Evolutionary conservation across 768 basidiomycete species (phyloP).

Genomic region (Roridomyces roridus): DNA sequence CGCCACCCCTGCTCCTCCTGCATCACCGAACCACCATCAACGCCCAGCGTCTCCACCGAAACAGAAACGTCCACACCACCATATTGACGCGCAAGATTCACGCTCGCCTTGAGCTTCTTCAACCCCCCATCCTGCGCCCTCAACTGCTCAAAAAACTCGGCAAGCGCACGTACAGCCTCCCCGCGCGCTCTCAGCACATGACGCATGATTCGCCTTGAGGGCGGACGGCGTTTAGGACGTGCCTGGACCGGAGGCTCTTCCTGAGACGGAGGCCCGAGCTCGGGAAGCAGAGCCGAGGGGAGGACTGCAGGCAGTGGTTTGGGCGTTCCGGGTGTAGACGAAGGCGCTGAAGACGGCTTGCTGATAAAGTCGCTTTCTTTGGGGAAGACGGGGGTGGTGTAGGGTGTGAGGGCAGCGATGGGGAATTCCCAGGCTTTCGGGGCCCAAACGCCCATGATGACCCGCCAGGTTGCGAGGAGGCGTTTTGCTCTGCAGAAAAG

Average conservation of each 20-base stretch:
- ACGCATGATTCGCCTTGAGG: constrained; percentile 84
- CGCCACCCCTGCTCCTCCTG: constrained; percentile 58
- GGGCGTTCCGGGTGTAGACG: constrained; percentile 28
- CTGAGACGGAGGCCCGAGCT: constrained; percentile 10
- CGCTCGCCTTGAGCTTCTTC: constrained; percentile 51
- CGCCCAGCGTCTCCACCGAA: constrained; percentile 30
- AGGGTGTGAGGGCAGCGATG: constrained; percentile 72
- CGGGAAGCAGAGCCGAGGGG: constrained; percentile 32
- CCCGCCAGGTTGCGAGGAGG: constrained; percentile 91
- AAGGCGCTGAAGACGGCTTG: constrained; percentile 33
- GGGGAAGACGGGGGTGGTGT: constrained; percentile 69
- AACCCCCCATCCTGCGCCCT: constrained; percentile 35
- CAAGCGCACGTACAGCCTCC: constrained; percentile 80
- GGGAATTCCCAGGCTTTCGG: constrained; percentile 86
- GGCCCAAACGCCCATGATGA: constrained; percentile 94
- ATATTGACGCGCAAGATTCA: constrained; percentile 54
- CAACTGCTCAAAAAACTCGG: constrained; percentile 72
- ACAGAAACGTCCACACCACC: constrained; percentile 50
- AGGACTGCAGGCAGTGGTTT: constrained; percentile 22
- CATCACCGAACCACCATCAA: constrained; percentile 29
- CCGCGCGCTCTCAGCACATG: constrained; percentile 89
- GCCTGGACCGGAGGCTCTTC: constrained; percentile 50
- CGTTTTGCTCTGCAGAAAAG: constrained; percentile 74
- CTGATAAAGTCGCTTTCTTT: constrained; percentile 78
- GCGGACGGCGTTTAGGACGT: constrained; percentile 55